These are phyloP conservation scores for Camellia sinensis DNA, from an alignment of 148 eudicot species.

Conservation along the genomic window DNA sequence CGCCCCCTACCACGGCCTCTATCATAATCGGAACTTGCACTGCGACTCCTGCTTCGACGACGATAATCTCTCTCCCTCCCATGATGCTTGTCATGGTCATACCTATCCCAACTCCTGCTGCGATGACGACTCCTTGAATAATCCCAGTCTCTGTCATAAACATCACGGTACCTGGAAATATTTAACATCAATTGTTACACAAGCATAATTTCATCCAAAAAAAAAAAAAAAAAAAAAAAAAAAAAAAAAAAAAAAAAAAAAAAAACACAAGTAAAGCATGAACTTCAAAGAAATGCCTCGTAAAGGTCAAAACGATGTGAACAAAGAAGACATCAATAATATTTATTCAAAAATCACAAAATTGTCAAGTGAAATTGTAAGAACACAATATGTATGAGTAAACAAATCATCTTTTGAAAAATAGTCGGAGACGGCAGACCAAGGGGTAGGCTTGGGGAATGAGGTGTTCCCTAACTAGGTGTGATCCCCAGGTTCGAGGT, in stretches of 20 bases:
- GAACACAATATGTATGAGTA: background rate
- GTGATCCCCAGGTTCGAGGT: too few species aligned
- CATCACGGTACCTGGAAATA: slow-evolving; percentile 48
- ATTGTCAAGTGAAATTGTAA: background rate
- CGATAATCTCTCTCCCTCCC: slow-evolving; percentile 44
- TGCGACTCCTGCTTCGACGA: slow-evolving; percentile 67
- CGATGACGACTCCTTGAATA: slow-evolving; percentile 47
- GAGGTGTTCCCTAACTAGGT: too few species aligned
- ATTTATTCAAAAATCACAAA: background rate
- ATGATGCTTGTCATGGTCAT: slow-evolving; percentile 43
- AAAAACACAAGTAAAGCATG: background rate
- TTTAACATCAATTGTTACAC: background rate
- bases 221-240: background rate
- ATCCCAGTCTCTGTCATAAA: slow-evolving; percentile 43
- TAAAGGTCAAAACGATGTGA: background rate
- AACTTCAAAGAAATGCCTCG: background rate
- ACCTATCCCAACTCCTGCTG: slow-evolving; percentile 71
- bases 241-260: background rate
- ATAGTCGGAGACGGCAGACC: background rate
- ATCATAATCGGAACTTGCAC: slow-evolving; percentile 47
- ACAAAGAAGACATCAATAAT: background rate
- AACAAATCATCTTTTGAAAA: background rate
- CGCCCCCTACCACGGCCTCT: slow-evolving; percentile 33
- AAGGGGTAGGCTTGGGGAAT: too few species aligned
- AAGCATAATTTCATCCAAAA: background rate